Base-by-base conservation (phyloP, 2,329 filamentous ascomycete genomes). In the Calonectria crousiana region DNA sequence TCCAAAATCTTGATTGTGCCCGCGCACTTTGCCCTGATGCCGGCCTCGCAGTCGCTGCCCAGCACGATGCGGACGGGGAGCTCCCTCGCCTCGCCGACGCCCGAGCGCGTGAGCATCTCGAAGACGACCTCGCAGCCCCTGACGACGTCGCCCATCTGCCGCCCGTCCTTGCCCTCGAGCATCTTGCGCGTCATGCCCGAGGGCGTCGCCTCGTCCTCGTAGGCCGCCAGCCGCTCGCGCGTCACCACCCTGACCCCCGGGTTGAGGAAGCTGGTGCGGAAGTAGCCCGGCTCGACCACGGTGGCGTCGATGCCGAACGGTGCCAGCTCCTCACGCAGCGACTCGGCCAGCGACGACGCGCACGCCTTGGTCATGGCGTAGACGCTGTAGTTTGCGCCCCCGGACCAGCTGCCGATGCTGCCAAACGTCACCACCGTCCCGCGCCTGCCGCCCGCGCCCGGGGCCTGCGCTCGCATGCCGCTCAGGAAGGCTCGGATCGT, bases 1-100 rank as follows among this genome's bases (percentile, higher is more conserved):
- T 88, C 82, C 74, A 92, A 72, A 20, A 88, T 74, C 74, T 80
- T 79, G 65, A 88, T 64, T 0, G 87, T 89, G 13, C 81, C 78
- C 58, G 83, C 81, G 70, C 87, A 87, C 83, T 89, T 89, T 1
- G 75, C 78, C 67, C 83, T 84, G 14, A 91, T 84, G 4, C 75
- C 80, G 6, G 80, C 75, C n/a, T 88, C 78, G 9, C 83, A 83
- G 80, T 92, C 91, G 10, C 82, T 85, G 0, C 92, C 92, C 51
- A 93, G 81, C n/a, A 87, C 83, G 64, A 93, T 77, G 34, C 91
- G 83, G 18, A 88, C 77, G 0, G 91, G 91, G 2, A 93, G 83
- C 26, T 87, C 85, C 75, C 82, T 88, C 0, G 89, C 90, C 73
- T 79, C 69, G 0, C 85, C 89, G 30, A 84, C 83, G 0, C 90